These are phyloP conservation scores for Actinomucor elegans DNA, from an alignment of 371 early-diverging fungal genomes.

Conservation along the genomic window DNA sequence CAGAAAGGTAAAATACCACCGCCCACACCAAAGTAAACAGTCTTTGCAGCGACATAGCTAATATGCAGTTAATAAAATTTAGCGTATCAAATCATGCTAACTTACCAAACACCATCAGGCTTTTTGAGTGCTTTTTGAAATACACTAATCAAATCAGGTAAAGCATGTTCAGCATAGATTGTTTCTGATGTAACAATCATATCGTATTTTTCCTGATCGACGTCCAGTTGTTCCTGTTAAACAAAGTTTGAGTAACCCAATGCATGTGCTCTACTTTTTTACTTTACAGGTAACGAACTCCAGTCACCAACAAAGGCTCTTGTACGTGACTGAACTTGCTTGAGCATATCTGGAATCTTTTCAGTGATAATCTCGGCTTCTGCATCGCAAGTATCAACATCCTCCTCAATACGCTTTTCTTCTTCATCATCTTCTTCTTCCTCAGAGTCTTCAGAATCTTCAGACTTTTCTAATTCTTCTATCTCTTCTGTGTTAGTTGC, in stretches of 20 bases:
- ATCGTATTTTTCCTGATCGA: slow-evolving; percentile 67
- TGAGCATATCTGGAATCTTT: slow-evolving; percentile 38
- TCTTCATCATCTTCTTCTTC: slow-evolving; percentile 60
- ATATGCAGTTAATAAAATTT: background rate
- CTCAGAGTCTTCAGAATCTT: slow-evolving; percentile 35
- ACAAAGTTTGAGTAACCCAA: background rate
- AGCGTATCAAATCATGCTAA: background rate
- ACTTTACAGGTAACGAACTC: slow-evolving; percentile 51
- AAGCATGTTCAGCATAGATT: slow-evolving; percentile 77
- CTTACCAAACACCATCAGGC: slow-evolving; percentile 73
- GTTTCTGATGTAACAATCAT: slow-evolving; percentile 93
- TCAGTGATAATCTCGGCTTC: slow-evolving; percentile 52
- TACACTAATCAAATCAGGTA: slow-evolving; percentile 58
- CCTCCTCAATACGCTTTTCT: slow-evolving; percentile 45
- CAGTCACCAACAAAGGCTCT: slow-evolving; percentile 75
- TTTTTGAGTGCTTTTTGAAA: slow-evolving; percentile 65
- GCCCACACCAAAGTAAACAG: slow-evolving; percentile 90
- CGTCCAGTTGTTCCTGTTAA: slow-evolving; percentile 23
- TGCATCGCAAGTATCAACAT: slow-evolving; percentile 43
- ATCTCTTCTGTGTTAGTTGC: slow-evolving; percentile 18
- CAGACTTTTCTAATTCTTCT: slow-evolving; percentile 22
- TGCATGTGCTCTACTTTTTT: background rate
- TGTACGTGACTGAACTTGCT: slow-evolving; percentile 42
- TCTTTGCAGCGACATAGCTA: slow-evolving; percentile 89
- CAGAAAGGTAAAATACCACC: slow-evolving; percentile 77